These are phyloP conservation scores for Vitis hybrid DNA, from an alignment of 177 flowering plant genomes.

Conservation along the genomic window DNA sequence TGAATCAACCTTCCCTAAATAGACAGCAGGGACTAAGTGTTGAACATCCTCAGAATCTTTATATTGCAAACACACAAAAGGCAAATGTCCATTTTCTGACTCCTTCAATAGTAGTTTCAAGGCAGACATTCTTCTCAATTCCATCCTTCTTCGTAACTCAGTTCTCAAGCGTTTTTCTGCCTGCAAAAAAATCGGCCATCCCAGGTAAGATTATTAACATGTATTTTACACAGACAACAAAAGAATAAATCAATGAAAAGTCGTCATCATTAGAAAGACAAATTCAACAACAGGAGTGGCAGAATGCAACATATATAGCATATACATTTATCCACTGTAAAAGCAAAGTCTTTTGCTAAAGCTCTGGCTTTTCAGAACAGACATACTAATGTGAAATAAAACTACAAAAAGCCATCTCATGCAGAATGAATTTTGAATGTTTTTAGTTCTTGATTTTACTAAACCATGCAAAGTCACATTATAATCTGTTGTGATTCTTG, in stretches of 20 bases:
- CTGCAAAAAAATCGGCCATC: constrained; percentile 28
- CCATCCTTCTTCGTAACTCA: constrained; percentile 59
- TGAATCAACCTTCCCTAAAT: constrained; percentile 67
- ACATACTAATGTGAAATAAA: too few species aligned
- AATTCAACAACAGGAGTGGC: too few species aligned
- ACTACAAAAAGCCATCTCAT: too few species aligned
- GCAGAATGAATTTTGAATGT: too few species aligned
- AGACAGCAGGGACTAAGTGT: constrained; percentile 70
- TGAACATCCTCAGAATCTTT: constrained; percentile 66
- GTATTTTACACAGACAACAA: background rate
- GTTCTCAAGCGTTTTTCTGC: constrained; percentile 64
- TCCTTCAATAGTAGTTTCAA: constrained; percentile 54
- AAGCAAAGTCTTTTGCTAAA: too few species aligned
- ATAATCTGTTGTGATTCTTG: too few species aligned
- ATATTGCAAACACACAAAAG: constrained; percentile 77
- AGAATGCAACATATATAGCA: too few species aligned
- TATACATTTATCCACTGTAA: too few species aligned
- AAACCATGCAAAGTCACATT: too few species aligned
- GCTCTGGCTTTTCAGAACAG: too few species aligned
- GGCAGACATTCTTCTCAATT: constrained; percentile 51
- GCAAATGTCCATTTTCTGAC: constrained; percentile 61
- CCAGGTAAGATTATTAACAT: background rate
- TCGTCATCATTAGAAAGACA: too few species aligned
- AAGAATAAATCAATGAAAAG: background rate
- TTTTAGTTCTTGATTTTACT: too few species aligned